Evolutionary conservation across 2,329 filamentous ascomycete genomes (phyloP), one percentile per base, ranked within the genome.

Genomic region (Xylaria sp.): DNA sequence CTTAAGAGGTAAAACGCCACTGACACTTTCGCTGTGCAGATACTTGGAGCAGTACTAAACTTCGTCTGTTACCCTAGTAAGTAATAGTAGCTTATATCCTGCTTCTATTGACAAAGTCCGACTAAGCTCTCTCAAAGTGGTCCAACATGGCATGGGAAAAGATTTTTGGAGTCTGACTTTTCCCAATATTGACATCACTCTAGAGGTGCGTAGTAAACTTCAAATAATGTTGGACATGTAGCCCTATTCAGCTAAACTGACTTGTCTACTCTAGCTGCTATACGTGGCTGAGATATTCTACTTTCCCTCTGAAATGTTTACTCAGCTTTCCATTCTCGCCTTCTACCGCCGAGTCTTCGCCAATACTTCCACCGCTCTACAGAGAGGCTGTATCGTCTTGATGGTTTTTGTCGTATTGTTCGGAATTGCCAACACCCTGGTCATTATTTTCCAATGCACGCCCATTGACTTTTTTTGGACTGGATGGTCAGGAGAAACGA

Each of bases 301-400:
- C 42, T 62, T 66, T 18, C 58, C 59, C 1, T 48, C 64, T 3
- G 64, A 66, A 37, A 66, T 66, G 64, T 66, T 66, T 16, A 63
- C 59, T 27, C 64, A 66, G 42, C 59, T 66, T 23, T 66, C 64
- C 6, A 62, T 66, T 25, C 64, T 66, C 23, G 59, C 64, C 23
- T 66, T 66, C 50, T 66, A 66, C 59, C 64, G 58, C 21, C 48
- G 64, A 27, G 59, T 66, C 29, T 66, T 66, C 21, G 51, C 64
- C n/a, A 51, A 66, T 2, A 48, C 64, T 12, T 66, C 64, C n/a
- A 21, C 21, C 27, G 6, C 62, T 18, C 23, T 66, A 12, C 64
- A 60, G 32, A 57, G 44, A 27, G 64, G 64, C 5, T 63, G 58
- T 6, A 51, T 51, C 23, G 5, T 66, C 9, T 27, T 66, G 23